These are phyloP conservation scores for Dactylis glomerata DNA, from an alignment of 176 grass and related monocot genomes.

Conservation along the genomic window DNA sequence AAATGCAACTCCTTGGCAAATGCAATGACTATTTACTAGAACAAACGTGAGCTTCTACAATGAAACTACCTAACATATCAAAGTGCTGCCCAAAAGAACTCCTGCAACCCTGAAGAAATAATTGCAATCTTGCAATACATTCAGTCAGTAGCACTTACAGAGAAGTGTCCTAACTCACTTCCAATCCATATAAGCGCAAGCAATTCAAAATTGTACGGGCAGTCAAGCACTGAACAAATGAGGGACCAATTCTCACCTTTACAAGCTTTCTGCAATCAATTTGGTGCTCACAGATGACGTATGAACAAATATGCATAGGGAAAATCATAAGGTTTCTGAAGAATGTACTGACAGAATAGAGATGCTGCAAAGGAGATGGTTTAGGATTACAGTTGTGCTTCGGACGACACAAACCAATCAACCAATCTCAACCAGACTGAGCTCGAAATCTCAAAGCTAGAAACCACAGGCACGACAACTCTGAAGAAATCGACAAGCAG, in stretches of 20 bases:
- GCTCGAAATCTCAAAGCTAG: neutral
- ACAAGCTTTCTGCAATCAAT: neutral
- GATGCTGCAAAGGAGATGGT: neutral
- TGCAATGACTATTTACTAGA: too few relatives aligned
- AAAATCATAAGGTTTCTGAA: neutral
- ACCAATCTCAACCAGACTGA: neutral
- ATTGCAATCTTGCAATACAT: neutral
- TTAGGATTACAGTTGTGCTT: neutral
- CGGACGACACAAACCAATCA: neutral
- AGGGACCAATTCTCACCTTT: neutral
- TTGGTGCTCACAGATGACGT: neutral
- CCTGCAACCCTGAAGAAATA: neutral
- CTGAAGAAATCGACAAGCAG: neutral
- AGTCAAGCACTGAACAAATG: neutral
- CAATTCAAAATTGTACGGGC: neutral
- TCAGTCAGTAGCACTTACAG: neutral
- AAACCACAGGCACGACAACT: neutral
- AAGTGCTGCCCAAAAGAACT: neutral
- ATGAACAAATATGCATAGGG: neutral
- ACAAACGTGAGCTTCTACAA: neutral
- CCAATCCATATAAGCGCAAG: neutral
- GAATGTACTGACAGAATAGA: neutral
- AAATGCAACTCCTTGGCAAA: too few relatives aligned
- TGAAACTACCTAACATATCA: neutral
- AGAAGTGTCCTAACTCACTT: neutral